Conservation (phyloP, 179 eudicot species). For the Silene vulgaris region DNA sequence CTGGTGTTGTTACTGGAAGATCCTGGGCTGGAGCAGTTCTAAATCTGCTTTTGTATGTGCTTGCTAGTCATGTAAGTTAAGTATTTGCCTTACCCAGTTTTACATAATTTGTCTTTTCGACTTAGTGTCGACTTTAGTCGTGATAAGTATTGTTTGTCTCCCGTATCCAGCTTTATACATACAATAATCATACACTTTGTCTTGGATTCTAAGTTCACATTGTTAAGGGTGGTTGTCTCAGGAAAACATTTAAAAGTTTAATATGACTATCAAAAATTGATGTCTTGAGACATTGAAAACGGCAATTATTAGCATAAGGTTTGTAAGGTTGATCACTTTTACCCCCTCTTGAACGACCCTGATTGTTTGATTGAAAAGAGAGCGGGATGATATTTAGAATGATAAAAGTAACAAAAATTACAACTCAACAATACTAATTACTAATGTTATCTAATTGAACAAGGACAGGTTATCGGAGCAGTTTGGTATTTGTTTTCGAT, state of each 20-base stretch:
- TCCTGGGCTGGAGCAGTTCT: constrained; percentile 72
- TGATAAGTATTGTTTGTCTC: too few relatives aligned
- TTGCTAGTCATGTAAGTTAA: constrained; percentile 70
- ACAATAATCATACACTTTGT: too few relatives aligned
- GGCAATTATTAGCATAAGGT: too few relatives aligned
- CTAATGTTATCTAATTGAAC: neutral
- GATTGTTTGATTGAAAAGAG: neutral
- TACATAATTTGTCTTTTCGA: neutral
- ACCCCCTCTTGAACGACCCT: neutral
- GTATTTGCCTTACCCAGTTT: neutral
- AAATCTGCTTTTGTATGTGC: constrained; percentile 58
- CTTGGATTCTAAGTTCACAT: too few relatives aligned
- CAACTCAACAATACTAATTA: neutral
- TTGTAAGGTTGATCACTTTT: too few relatives aligned
- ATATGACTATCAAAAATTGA: too few relatives aligned
- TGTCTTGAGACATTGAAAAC: too few relatives aligned
- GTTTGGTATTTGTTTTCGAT: constrained; percentile 37
- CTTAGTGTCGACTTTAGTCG: neutral
- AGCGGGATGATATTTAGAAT: neutral
- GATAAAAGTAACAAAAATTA: neutral
- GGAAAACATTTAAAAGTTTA: too few relatives aligned
- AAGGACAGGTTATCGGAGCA: constrained; percentile 53
- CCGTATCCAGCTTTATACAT: too few relatives aligned
- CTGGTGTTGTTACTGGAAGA: constrained; percentile 53
- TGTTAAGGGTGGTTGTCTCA: too few relatives aligned